These are phyloP conservation scores for Diaporthe velutina DNA, from an alignment of 2,329 filamentous ascomycete species.

Conservation along the genomic window DNA sequence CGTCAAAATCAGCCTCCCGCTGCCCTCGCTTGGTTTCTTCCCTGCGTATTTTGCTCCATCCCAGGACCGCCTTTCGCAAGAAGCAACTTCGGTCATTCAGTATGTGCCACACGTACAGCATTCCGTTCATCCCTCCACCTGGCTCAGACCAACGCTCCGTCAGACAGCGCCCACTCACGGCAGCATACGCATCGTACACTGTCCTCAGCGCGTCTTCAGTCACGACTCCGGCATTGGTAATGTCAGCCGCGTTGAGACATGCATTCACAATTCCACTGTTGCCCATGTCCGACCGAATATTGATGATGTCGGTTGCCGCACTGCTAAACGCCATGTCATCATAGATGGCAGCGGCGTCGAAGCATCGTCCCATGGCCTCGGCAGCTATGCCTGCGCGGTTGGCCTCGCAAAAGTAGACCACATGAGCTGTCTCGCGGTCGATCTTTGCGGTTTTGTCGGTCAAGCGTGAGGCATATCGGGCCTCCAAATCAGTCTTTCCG, in stretches of 20 bases:
- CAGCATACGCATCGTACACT: slow-evolving; percentile 25
- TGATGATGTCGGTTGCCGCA: slow-evolving; percentile 19
- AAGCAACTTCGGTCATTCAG: slow-evolving; percentile 15
- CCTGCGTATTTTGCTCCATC: slow-evolving; percentile 14
- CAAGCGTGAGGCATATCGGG: neutral
- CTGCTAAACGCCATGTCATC: slow-evolving; percentile 32
- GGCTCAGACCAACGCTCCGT: slow-evolving; percentile 29
- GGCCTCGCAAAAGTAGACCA: slow-evolving; percentile 26
- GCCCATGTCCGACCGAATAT: slow-evolving; percentile 12
- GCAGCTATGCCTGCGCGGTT: slow-evolving; percentile 24
- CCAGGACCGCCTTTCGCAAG: slow-evolving; percentile 15
- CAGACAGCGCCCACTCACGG: slow-evolving; percentile 14
- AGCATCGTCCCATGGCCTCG: slow-evolving; percentile 28
- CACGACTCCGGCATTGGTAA: slow-evolving; percentile 17
- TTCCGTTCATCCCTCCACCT: neutral
- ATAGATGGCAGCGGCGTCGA: slow-evolving; percentile 24
- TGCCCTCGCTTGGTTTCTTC: neutral
- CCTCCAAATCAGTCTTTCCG: slow-evolving; percentile 14
- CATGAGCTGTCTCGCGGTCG: slow-evolving; percentile 12
- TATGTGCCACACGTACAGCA: slow-evolving; percentile 28
- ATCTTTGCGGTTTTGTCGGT: slow-evolving; percentile 8
- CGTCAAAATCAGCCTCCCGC: slow-evolving; percentile 27
- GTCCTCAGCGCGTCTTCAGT: slow-evolving; percentile 13
- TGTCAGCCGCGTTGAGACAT: slow-evolving; percentile 20
- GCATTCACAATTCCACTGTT: slow-evolving; percentile 19